Conservation (phyloP, 192 early-diverging fungal species). For the Jimgerdemannia flammicorona region DNA sequence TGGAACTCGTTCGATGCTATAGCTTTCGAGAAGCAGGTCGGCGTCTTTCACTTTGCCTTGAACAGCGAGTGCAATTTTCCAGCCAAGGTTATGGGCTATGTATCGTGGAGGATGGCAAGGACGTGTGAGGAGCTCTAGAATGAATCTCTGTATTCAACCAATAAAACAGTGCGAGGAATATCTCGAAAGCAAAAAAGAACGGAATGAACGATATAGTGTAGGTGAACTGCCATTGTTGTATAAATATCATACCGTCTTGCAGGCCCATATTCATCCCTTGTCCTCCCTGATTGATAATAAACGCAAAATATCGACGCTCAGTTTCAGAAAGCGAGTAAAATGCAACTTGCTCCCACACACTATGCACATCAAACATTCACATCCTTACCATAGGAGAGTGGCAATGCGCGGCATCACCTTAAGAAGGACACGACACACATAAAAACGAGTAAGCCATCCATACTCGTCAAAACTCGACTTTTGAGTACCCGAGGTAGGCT, state of each 20-base stretch:
- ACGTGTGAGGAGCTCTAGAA: background rate
- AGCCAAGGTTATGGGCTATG: slow-evolving; percentile 39
- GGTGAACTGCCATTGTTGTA: too few species aligned
- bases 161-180: too few species aligned
- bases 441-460: too few species aligned
- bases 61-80: slow-evolving; percentile 43
- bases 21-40: slow-evolving; percentile 30
- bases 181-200: too few species aligned
- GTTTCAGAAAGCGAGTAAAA: background rate
- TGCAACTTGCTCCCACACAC: background rate
- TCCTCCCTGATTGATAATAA: background rate
- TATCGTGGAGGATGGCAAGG: background rate
- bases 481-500: too few species aligned
- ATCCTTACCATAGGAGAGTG: slow-evolving; percentile 25
- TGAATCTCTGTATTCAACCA: background rate
- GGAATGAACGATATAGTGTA: too few species aligned
- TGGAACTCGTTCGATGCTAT: slow-evolving; percentile 21
- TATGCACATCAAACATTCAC: background rate
- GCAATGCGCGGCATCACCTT: slow-evolving; percentile 33
- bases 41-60: slow-evolving; percentile 18
- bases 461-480: too few species aligned
- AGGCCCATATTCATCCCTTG: slow-evolving; percentile 44
- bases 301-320: background rate
- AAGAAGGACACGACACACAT: too few species aligned
- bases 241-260: slow-evolving; percentile 27